These are phyloP conservation scores for Carex sylvatica DNA, from an alignment of 202 grass and related monocot species.

Conservation along the genomic window DNA sequence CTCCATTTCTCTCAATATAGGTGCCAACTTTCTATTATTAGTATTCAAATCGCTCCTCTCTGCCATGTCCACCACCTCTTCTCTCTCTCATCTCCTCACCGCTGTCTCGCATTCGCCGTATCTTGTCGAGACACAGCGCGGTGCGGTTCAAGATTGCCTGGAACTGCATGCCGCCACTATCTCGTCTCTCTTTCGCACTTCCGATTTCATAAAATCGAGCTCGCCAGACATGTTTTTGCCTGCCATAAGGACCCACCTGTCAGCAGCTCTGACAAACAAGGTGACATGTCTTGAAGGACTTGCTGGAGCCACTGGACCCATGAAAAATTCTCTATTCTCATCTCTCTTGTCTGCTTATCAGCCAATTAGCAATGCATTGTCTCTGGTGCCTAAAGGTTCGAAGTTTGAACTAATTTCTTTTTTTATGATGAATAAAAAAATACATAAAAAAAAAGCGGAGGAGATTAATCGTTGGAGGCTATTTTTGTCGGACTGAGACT, in stretches of 20 bases:
- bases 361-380: conserved; percentile 83
- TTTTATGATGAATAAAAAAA: not conserved
- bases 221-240: conserved; percentile 30
- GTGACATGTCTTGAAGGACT: conserved; percentile 88
- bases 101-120: conserved; percentile 18
- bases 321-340: conserved; percentile 27
- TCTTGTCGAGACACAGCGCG: conserved; percentile 33
- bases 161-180: conserved; percentile 61
- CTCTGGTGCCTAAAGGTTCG: conserved; percentile 44
- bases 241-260: conserved; percentile 51
- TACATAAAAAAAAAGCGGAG: not conserved
- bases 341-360: conserved; percentile 58
- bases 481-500: not conserved
- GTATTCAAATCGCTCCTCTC: conserved; percentile 42
- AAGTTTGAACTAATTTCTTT: not conserved
- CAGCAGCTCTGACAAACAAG: conserved; percentile 83
- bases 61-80: conserved; percentile 38
- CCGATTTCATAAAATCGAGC: conserved; percentile 33
- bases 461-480: not conserved
- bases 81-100: conserved; percentile 37
- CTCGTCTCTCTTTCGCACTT: conserved; percentile 44
- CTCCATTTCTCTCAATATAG: conserved; percentile 26
- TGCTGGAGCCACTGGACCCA: conserved; percentile 32
- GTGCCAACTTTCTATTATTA: conserved; percentile 26
- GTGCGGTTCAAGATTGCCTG: conserved; percentile 69